Conservation (phyloP, 2,329 filamentous ascomycete genomes). For the Amphichorda felina region DNA sequence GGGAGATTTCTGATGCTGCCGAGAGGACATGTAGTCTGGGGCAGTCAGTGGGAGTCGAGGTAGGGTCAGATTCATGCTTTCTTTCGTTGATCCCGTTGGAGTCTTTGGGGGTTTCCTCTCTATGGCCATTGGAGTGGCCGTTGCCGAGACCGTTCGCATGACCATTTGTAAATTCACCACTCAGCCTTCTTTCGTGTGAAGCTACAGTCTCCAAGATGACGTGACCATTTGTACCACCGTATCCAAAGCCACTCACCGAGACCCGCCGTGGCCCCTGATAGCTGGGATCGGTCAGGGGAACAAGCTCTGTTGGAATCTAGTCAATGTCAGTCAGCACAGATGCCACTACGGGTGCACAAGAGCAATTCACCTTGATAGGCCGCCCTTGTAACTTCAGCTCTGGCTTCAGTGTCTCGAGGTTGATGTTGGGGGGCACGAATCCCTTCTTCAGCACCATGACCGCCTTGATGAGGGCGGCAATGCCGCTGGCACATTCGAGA, state of each 20-base stretch:
- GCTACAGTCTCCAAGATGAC: constrained; percentile 17
- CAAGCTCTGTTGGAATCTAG: neutral
- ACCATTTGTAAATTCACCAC: neutral
- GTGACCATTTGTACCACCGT: constrained; percentile 28
- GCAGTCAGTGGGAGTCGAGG: neutral
- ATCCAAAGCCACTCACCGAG: constrained; percentile 23
- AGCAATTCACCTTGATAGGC: constrained; percentile 6
- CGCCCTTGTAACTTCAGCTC: constrained; percentile 6
- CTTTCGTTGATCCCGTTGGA: no score
- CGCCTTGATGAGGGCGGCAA: constrained; percentile 39
- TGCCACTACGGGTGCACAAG: no score
- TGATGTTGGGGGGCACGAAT: constrained; percentile 35
- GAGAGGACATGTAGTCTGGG: neutral
- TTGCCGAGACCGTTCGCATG: neutral
- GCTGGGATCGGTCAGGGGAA: no score
- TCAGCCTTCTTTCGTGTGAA: no score
- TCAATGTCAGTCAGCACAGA: no score
- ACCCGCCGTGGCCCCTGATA: constrained; percentile 1
- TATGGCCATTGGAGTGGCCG: no score
- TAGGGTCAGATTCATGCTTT: neutral
- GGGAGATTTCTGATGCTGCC: neutral
- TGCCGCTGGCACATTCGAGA: constrained; percentile 37
- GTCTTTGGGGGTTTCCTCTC: no score
- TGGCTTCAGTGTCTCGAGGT: constrained; percentile 34
- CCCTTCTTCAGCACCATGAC: constrained; percentile 36